A percentile compares a stretch with the other conserved stretches of the same genome.
Evolutionary conservation across 306 rosid species (phyloP).

Genomic region (Alnus rubra): DNA sequence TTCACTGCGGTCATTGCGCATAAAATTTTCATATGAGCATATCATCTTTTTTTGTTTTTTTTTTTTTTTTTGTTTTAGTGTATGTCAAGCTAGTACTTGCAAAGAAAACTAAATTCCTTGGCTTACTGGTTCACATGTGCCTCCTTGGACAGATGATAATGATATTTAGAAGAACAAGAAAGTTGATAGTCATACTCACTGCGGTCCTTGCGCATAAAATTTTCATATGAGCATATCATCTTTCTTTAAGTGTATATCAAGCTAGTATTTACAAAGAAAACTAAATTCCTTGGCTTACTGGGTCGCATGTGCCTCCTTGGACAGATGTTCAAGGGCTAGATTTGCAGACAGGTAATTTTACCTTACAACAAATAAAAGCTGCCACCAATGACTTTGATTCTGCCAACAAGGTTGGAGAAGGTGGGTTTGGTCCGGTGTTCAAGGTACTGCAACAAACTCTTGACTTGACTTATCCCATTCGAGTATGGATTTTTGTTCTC

Average conservation of each 20-base stretch:
- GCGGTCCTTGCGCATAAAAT: background rate
- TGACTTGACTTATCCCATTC: conserved; percentile 1
- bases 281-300: background rate
- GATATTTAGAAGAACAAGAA: background rate
- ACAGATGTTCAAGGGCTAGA: conserved; percentile 39
- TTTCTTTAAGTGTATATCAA: background rate
- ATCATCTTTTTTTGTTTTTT: too few species aligned
- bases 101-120: background rate
- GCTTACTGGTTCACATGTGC: conserved; percentile 16
- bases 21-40: too few species aligned
- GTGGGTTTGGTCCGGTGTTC: conserved; percentile 74
- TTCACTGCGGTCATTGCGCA: background rate
- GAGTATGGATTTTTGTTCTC: conserved; percentile 11
- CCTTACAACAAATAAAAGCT: conserved; percentile 53
- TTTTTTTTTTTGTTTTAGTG: background rate
- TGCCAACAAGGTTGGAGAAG: conserved; percentile 68
- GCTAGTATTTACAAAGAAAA: background rate
- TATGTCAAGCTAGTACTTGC: background rate
- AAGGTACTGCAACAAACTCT: conserved; percentile 40
- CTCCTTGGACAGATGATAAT: conserved; percentile 26
- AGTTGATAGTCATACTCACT: background rate
- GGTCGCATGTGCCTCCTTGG: conserved; percentile 22
- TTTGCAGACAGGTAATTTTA: conserved; percentile 52
- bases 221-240: background rate
- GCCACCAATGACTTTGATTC: conserved; percentile 57